Conservation (phyloP, 1,139 yeast genomes). For the Hyphopichia wangnamkhiaoensis region DNA sequence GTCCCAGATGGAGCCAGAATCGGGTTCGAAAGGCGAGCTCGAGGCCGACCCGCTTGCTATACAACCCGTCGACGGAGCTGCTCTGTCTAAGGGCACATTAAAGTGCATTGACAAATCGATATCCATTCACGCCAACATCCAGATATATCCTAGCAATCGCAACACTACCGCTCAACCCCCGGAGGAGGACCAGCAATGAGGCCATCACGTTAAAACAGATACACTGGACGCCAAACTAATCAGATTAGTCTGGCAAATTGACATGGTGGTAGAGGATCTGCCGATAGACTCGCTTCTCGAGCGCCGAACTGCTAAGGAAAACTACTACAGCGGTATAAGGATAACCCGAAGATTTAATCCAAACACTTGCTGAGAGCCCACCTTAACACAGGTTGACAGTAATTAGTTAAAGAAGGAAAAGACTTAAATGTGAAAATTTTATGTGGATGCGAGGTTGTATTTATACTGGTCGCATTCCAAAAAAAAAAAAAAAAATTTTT, state of each 20-base stretch:
- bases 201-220: conserved; percentile 28
- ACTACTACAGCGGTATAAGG: conserved; percentile 32
- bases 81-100: conserved; percentile 59
- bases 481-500: conserved; percentile 8
- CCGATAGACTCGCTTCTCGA: conserved; percentile 58
- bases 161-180: conserved; percentile 55
- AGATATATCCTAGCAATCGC: conserved; percentile 22
- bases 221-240: conserved; percentile 17
- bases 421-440: conserved; percentile 6
- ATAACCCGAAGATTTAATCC: conserved; percentile 35
- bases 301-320: conserved; percentile 67
- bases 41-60: conserved; percentile 62
- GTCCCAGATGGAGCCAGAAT: background rate
- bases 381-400: conserved; percentile 56
- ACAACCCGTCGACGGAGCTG: conserved; percentile 88
- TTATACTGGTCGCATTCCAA: conserved; percentile 5
- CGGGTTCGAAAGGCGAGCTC: conserved; percentile 52
- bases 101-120: conserved; percentile 16
- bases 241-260: conserved; percentile 17
- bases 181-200: conserved; percentile 46
- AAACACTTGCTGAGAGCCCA: conserved; percentile 34
- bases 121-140: conserved; percentile 13
- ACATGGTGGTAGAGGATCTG: conserved; percentile 11
- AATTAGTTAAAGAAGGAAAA: conserved; percentile 18
- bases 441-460: background rate